Evolutionary conservation across 768 basidiomycete species (phyloP), one percentile per base, ranked within the genome.

Genomic region (Termitomyces sp.): DNA sequence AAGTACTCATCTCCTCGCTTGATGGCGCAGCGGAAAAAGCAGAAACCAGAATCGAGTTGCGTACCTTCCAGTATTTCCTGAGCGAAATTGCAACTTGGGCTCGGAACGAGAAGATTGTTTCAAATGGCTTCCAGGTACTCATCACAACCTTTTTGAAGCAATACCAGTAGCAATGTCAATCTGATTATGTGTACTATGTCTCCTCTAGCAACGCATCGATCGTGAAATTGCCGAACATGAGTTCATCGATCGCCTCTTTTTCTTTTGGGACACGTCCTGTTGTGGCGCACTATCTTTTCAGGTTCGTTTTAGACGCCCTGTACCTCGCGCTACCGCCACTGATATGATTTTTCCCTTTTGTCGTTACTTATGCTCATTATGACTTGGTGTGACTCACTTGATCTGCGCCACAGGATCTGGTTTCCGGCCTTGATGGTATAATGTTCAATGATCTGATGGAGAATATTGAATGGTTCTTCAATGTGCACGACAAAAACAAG

Each of bases 381-480:
- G 13, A 38, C 10, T 26, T 36, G 16, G 23, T 3, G 10, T 50
- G 46, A 50, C 43, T 52, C 36, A 30, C 35, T 13, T 35, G 10
- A 50, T 28, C 30, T 38, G 10, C 46, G 32, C 53, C 59, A 18
- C 68, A 98, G 91, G 95, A 98, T 69, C 77, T 98, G 13, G 88
- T 98, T 10, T 81, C 78, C 32, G 96, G 97, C 1, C 77, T 98
- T 51, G 89, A 97, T 65, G 88, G 88, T 2, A 91, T 97, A 48
- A 91, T 98, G 84, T 90, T 92, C 75, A 95, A 93, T 63, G 97
- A 98, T 71, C 75, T 99, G 64, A 98, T 98, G 97, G 92, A 95
- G 58, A 96, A 93, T 64, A 96, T 98, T 66, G 93, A 97, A 71
- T 99, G 96, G 96, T 96, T 98, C 75, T 98, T 98, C 75, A 90